Conservation (phyloP, 2,329 filamentous ascomycete genomes). For the Fusarium nematophilum region DNA sequence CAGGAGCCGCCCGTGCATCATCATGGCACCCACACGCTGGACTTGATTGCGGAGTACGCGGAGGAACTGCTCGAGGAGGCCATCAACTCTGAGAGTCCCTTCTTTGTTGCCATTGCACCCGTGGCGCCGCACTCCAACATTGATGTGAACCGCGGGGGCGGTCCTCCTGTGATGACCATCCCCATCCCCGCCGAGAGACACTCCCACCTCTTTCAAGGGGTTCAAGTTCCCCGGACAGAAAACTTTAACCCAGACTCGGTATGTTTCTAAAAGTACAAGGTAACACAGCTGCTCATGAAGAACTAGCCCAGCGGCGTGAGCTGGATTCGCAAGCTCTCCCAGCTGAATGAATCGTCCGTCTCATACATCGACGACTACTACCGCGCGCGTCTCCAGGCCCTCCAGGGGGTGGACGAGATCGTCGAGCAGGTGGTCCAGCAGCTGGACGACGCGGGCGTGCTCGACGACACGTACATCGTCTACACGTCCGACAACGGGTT, state of each 20-base stretch:
- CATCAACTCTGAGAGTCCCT: constrained; percentile 64
- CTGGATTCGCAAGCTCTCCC: constrained; percentile 58
- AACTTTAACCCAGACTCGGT: constrained; percentile 75
- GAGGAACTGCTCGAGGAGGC: constrained; percentile 72
- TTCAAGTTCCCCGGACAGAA: constrained; percentile 68
- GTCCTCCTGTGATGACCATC: constrained; percentile 25
- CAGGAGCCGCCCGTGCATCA: constrained; percentile 47
- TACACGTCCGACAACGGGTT: constrained; percentile 72
- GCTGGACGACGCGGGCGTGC: constrained; percentile 63
- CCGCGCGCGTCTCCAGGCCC: constrained; percentile 60
- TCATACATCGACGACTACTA: constrained; percentile 64
- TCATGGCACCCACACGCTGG: constrained; percentile 55
- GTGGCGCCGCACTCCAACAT: constrained; percentile 74
- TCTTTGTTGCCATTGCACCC: constrained; percentile 75
- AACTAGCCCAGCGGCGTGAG: constrained; percentile 51
- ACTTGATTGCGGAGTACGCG: constrained; percentile 70
- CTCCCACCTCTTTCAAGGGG: constrained; percentile 68
- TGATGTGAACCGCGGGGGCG: constrained; percentile 8
- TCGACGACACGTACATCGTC: constrained; percentile 71
- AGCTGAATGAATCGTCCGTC: constrained; percentile 55
- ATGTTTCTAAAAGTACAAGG: constrained; percentile 21
- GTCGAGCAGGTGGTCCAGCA: constrained; percentile 59
- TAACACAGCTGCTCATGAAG: neutral
- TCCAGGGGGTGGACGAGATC: constrained; percentile 67
- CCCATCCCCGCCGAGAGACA: constrained; percentile 72